phyloP scores from a whole-genome alignment of 768 basidiomycete species.

The Omphalotus guepiniiformis region DNA sequence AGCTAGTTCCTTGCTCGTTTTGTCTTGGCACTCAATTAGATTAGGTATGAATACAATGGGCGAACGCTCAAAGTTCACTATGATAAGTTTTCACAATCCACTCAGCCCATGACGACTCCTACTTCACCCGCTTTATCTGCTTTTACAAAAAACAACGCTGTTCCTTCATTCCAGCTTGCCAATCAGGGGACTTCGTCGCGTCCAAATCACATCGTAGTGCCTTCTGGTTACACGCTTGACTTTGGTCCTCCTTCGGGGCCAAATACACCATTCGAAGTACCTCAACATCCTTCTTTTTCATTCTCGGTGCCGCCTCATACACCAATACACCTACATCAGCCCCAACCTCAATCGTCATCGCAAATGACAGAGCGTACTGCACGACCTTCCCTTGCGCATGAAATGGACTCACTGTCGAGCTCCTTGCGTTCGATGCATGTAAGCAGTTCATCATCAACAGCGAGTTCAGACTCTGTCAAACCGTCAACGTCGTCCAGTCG shows the following conservation, averaged over 20 bases:
- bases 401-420: slow-evolving; percentile 3
- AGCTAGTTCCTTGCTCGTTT: slow-evolving; percentile 24
- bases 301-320: slow-evolving; percentile 14
- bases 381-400: slow-evolving; percentile 3
- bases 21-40: background rate
- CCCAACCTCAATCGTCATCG: background rate
- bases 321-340: slow-evolving; percentile 12
- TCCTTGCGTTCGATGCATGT: slow-evolving; percentile 6
- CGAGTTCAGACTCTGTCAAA: slow-evolving; percentile 8
- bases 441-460: slow-evolving; percentile 10
- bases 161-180: slow-evolving; percentile 5
- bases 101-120: slow-evolving; percentile 18
- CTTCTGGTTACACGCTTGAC: slow-evolving; percentile 31
- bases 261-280: slow-evolving; percentile 31
- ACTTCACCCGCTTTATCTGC: slow-evolving; percentile 18
- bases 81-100: slow-evolving; percentile 67
- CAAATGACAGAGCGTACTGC: slow-evolving; percentile 1
- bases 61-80: slow-evolving; percentile 86
- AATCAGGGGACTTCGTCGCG: background rate
- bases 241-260: slow-evolving; percentile 37
- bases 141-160: slow-evolving; percentile 6
- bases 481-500: slow-evolving; percentile 2
- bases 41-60: slow-evolving; percentile 85
- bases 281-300: slow-evolving; percentile 14
- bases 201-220: slow-evolving; percentile 29